These are phyloP conservation scores for Durio zibethinus DNA, from an alignment of 345 rosid genomes.

Conservation along the genomic window DNA sequence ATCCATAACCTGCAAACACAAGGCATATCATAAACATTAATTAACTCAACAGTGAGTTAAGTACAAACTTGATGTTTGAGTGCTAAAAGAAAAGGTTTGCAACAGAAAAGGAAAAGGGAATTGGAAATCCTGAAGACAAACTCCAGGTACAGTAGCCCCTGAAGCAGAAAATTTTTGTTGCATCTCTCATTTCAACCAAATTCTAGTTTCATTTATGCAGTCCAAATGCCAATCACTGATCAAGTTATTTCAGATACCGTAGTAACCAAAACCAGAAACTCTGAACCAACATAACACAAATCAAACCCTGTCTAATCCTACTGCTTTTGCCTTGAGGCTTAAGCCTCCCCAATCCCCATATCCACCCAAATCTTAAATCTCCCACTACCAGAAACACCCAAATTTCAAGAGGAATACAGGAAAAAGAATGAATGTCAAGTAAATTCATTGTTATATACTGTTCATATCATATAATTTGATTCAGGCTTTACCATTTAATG, in stretches of 20 bases:
- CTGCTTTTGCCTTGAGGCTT: neutral
- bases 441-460: neutral
- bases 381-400: neutral
- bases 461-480: neutral
- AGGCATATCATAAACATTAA: neutral
- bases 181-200: neutral
- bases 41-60: neutral
- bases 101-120: neutral
- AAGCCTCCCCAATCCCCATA: neutral
- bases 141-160: neutral
- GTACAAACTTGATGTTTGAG: neutral
- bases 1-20: slow-evolving; percentile 60
- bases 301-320: neutral
- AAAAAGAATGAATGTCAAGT: neutral
- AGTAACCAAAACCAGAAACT: neutral
- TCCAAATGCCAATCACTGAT: neutral
- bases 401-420: neutral
- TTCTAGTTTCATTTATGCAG: neutral
- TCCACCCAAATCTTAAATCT: neutral
- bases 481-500: neutral
- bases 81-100: neutral
- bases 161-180: neutral
- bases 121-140: neutral
- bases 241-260: neutral
- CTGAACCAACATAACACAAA: neutral